These are phyloP conservation scores for Penicillium verrucosum DNA, from an alignment of 2,329 filamentous ascomycete species.

Conservation along the genomic window DNA sequence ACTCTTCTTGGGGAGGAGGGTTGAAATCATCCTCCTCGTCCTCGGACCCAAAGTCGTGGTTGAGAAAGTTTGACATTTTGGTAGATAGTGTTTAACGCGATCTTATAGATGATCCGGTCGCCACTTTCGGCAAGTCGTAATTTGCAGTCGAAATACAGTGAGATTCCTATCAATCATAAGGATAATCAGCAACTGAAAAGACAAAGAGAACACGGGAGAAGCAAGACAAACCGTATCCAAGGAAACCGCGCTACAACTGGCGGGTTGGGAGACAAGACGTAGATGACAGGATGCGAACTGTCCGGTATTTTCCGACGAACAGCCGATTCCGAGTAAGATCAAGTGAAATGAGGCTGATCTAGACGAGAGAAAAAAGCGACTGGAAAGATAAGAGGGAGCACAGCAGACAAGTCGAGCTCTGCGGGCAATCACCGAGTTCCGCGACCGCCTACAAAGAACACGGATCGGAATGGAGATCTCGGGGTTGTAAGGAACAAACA, in stretches of 20 bases:
- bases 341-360: neutral
- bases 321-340: neutral
- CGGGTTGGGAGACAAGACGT: neutral
- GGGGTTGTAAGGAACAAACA: neutral
- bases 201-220: neutral
- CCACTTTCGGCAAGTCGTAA: neutral
- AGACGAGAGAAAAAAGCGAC: neutral
- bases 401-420: slow-evolving; percentile 8
- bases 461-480: neutral
- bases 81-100: slow-evolving; percentile 4
- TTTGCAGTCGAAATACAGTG: neutral
- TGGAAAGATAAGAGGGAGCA: neutral
- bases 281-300: neutral
- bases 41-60: slow-evolving; percentile 54
- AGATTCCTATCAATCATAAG: neutral
- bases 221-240: slow-evolving; percentile 1
- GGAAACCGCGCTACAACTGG: slow-evolving; percentile 2
- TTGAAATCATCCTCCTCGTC: slow-evolving; percentile 89
- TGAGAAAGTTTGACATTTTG: slow-evolving; percentile 46
- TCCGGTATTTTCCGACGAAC: neutral
- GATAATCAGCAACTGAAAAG: neutral
- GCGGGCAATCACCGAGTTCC: slow-evolving; percentile 15
- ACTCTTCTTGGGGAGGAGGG: slow-evolving; percentile 69
- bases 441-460: slow-evolving; percentile 6
- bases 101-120: neutral